A percentile compares a stretch with the other conserved stretches of the same genome.
These are phyloP conservation scores for Eucalyptus erythrocorys DNA, from an alignment of 345 rosid species.

Conservation along the genomic window DNA sequence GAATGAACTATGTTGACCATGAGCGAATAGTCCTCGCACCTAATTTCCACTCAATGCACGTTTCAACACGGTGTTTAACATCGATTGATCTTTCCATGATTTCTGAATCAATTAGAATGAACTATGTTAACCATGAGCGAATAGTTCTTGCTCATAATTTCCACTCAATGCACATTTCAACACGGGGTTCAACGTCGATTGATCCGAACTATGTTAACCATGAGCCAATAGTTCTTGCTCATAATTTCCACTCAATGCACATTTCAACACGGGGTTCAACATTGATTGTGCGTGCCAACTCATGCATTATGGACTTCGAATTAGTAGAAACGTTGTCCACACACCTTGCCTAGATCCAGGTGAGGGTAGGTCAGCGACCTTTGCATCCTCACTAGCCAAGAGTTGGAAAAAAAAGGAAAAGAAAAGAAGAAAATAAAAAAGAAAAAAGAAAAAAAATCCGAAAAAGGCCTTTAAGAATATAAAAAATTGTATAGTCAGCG, in stretches of 20 bases:
- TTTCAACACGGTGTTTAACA: neutral
- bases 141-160: neutral
- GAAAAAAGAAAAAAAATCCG: too few relatives aligned
- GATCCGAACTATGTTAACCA: neutral
- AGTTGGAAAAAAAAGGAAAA: too few relatives aligned
- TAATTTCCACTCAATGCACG: neutral
- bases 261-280: neutral
- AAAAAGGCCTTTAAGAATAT: too few relatives aligned
- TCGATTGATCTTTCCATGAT: neutral
- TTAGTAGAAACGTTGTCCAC: rapidly evolving
- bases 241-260: neutral
- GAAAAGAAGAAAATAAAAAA: too few relatives aligned
- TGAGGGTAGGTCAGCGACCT: rapidly evolving
- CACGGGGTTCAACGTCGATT: neutral
- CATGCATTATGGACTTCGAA: neutral
- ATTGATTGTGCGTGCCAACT: neutral
- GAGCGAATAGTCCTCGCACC: neutral
- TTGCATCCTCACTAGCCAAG: too few relatives aligned
- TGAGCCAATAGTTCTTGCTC: neutral
- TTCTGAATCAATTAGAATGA: neutral
- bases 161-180: neutral
- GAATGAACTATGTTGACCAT: neutral
- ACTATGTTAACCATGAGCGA: neutral
- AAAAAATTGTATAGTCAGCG: rapidly evolving
- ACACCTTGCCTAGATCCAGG: too few relatives aligned